Base-by-base conservation (phyloP, 1,284 basidiomycete species). In the Tilletia caries region DNA sequence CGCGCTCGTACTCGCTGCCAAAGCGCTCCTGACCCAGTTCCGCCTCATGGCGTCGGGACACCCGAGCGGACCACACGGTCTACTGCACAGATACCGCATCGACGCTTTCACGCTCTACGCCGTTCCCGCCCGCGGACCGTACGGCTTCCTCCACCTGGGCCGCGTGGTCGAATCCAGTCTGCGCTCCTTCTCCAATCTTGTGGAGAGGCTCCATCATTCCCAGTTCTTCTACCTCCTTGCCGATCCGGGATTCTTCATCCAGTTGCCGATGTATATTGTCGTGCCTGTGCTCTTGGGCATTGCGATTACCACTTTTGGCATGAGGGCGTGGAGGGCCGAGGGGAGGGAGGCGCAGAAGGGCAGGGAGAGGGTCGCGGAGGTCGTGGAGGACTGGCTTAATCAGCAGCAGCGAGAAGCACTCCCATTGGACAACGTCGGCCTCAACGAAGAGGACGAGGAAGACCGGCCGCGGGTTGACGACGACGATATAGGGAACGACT, bases 141-240 rank as follows among this genome's bases (percentile, higher is more conserved):
- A 97, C 83, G 96, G 96, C 0, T 98, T 98, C 84, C 89, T 93
- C 85, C 89, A 93, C 1, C 86, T 99, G 25, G 95, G 95, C 37
- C 29, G 75, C 8, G 52, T 79, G 18, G 66, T 75, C 54, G 81
- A 82, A 67, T 72, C 73, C 18, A 75, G 72, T 18, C 66, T 78
- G n/a, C 71, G 76, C 18, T 74, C 79, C 18, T 78, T 80, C 70
- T 82, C 80, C 32, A 83, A 83, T 37, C 70, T 83, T 34, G 67
- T 81, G n/a, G 81, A 83, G 67, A 70, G 81, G 18, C 67, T 83
- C 37, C 81, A 83, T 65, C 81, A 83, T 67, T 83, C 81, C 34
- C 80, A 83, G 50, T 83, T 82, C 72, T 77, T 83, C 70, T 83
- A 82, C 54, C 66, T 83, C 37, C 73, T 83, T 5, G 68, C 75